Evolutionary conservation across 164 flowering plant genomes (phyloP), one percentile per base, ranked within the genome.

Genomic region (Buxus sempervirens): DNA sequence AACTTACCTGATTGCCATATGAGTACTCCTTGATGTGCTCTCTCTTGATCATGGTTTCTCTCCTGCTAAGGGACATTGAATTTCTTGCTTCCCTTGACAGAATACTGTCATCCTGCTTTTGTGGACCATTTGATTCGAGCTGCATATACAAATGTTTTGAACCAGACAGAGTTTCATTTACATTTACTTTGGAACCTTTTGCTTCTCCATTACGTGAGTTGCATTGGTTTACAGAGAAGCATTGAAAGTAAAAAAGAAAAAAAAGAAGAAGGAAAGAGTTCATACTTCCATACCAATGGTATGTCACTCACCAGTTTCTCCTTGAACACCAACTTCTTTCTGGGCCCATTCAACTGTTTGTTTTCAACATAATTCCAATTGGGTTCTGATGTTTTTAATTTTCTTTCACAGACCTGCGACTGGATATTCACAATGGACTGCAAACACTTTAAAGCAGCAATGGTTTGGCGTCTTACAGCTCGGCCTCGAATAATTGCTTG

Each of bases 401-500:
- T 76, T 62, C 70, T 72, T 60, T 66, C 74, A 14, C 61, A 62
- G 45, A 69, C 68, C 71, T 70, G 77, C 48, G 85, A 42, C 54
- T 80, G 79, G 36, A 73, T 62, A 32, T 73, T 82, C 20, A 77
- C 74, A 62, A 70, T 74, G 45, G 90, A 70, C 13, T 78, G 77
- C 71, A 74, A 68, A 72, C 72, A 63, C 75, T 81, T 81, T 60
- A 85, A 71, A 23, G 70, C 56, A 38, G 70, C 54, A n/a, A 51
- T 54, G 23, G 69, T 65, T 78, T 72, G 81, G 45, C 88, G 85
- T 63, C 98, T 88, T 58, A 83, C 91, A 45, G 85, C 80, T 78
- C 75, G 78, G 15, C 98, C 95, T 12, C 96, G 86, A 66, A 81
- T 79, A 71, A 93, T 75, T 23, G 98, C 98, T 80, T 93, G 98